Evolutionary conservation across 2,329 filamentous ascomycete species (phyloP).

Genomic region (Diaporthe caulivora): DNA sequence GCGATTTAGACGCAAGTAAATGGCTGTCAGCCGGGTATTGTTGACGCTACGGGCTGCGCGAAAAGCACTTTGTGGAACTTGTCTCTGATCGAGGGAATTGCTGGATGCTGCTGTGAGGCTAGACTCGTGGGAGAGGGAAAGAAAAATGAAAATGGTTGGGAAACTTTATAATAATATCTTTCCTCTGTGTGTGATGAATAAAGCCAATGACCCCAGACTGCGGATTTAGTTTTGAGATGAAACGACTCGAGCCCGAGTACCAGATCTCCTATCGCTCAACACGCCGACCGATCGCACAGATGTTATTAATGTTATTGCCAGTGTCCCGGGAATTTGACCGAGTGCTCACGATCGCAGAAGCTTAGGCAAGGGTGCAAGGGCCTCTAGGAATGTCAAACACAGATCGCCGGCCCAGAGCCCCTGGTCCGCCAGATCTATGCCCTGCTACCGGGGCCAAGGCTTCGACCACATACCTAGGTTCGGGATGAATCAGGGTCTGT

Average conservation of each 20-base stretch:
- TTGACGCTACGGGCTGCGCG: constrained; percentile 21
- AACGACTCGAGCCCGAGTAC: constrained; percentile 26
- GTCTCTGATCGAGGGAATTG: background rate
- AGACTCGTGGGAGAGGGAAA: background rate
- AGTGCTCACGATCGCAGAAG: constrained; percentile 17
- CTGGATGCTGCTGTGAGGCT: background rate
- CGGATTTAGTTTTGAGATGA: constrained; percentile 29
- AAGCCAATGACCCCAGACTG: constrained; percentile 15
- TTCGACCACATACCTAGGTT: constrained; percentile 11
- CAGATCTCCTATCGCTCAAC: constrained; percentile 20
- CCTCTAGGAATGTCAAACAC: constrained; percentile 34
- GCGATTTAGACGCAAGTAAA: constrained; percentile 19
- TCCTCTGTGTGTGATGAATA: background rate
- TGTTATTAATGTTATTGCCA: constrained; percentile 20
- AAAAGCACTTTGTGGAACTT: constrained; percentile 2
- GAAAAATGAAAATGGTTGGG: background rate
- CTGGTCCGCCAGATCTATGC: constrained; percentile 22
- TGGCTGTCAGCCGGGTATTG: constrained; percentile 6
- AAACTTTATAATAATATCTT: constrained; percentile 31
- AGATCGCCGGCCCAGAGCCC: constrained; percentile 35
- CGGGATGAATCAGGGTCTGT: constrained; percentile 37
- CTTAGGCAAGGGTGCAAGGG: constrained; percentile 16
- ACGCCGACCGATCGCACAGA: constrained; percentile 24
- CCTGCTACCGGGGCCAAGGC: constrained; percentile 16
- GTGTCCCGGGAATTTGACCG: constrained; percentile 23